phyloP scores from a whole-genome alignment of 306 rosid species.

The Vigna mungo region DNA sequence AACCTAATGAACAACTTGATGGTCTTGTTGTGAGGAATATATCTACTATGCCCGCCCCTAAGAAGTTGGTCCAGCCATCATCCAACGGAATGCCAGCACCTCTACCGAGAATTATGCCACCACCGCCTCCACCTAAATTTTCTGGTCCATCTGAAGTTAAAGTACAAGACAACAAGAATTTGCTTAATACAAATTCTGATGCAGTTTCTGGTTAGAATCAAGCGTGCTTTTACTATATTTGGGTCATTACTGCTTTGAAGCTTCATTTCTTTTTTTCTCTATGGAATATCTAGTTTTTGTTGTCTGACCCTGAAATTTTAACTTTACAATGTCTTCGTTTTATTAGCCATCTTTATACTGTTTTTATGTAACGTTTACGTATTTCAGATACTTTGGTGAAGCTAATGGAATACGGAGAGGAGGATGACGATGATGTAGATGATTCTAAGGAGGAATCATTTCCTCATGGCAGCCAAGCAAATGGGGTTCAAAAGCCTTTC shows the following conservation, averaged over 20 bases:
- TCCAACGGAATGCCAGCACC: slow-evolving; percentile 63
- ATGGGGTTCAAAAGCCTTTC: slow-evolving; percentile 74
- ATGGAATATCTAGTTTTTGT: slow-evolving; percentile 3
- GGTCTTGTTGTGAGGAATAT: slow-evolving; percentile 65
- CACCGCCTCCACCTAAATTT: slow-evolving; percentile 77
- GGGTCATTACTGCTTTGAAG: slow-evolving; percentile 28
- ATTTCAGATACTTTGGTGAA: slow-evolving; percentile 83
- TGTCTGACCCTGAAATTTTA: slow-evolving; percentile 18
- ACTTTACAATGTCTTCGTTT: slow-evolving; percentile 8
- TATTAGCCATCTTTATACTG: slow-evolving; percentile 22
- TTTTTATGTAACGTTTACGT: slow-evolving; percentile 22
- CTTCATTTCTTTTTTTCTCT: slow-evolving; percentile 1
- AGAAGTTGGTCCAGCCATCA: slow-evolving; percentile 65
- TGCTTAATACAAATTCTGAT: slow-evolving; percentile 52
- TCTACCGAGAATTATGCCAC: slow-evolving; percentile 63
- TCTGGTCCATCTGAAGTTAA: slow-evolving; percentile 46
- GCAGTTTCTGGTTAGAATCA: slow-evolving; percentile 73
- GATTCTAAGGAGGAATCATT: slow-evolving; percentile 59
- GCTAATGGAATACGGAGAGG: slow-evolving; percentile 97
- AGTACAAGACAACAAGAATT: slow-evolving; percentile 54
- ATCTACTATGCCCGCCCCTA: slow-evolving; percentile 83
- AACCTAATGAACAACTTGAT: slow-evolving; percentile 49
- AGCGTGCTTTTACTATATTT: slow-evolving; percentile 20
- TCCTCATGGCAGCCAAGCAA: slow-evolving; percentile 38
- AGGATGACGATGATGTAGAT: slow-evolving; percentile 74